Conservation (phyloP, 2,329 filamentous ascomycete species). For the Hypoxylon sp. region DNA sequence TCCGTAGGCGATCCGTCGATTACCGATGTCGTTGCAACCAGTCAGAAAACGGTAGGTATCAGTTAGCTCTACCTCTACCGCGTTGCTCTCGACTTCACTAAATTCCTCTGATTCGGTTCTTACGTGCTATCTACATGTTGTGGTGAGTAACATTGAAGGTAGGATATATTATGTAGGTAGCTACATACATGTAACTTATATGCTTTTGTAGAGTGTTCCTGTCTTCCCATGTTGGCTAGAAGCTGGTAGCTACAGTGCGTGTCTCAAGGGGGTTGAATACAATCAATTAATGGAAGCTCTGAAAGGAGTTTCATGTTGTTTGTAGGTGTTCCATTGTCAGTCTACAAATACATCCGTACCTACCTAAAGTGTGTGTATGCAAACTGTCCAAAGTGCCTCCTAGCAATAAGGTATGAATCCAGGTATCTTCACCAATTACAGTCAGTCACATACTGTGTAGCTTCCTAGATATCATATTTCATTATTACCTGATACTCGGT, state of each 20-base stretch:
- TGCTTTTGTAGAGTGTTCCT: too few relatives aligned
- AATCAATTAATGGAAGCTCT: too few relatives aligned
- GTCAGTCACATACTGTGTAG: neutral
- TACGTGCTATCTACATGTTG: too few relatives aligned
- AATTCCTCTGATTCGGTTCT: constrained; percentile 10
- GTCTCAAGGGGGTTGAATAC: too few relatives aligned
- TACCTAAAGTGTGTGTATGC: too few relatives aligned
- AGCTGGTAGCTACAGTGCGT: too few relatives aligned
- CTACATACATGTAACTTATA: too few relatives aligned
- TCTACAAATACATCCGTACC: neutral
- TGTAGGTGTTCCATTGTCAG: neutral
- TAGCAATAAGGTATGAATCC: neutral
- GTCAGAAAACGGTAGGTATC: neutral
- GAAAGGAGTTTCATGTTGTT: neutral
- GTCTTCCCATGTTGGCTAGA: too few relatives aligned
- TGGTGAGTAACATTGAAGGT: constrained; percentile 8
- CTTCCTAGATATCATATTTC: neutral
- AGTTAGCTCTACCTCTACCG: neutral
- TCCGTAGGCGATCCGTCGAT: neutral
- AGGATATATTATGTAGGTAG: too few relatives aligned
- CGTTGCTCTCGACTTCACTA: neutral
- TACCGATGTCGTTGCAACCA: neutral
- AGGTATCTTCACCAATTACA: neutral
- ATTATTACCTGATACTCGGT: neutral
- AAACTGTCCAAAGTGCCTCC: too few relatives aligned